Evolutionary conservation across 192 early-diverging fungal species (phyloP), one percentile per base, ranked within the genome.

Genomic region (Glomus cerebriforme): DNA sequence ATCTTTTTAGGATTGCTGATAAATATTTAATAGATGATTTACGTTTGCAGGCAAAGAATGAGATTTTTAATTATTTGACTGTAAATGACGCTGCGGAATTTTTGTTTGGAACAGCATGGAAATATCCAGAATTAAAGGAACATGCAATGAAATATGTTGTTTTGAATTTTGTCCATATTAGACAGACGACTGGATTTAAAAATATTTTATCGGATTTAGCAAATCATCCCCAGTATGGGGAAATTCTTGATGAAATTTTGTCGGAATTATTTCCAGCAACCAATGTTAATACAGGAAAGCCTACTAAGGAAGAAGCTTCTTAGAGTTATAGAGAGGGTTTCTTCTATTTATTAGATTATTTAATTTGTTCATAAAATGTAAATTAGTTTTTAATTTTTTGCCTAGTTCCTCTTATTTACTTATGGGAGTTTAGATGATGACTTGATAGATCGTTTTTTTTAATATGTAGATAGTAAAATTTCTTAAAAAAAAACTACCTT

Each of bases 21-120:
- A 75, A 75, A 60, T 75, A 75, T 60, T 62, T 75, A 34, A 75
- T 75, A 31, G 73, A 75, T 34, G 73, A 75, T 39, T 60, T 75
- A 60, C 37, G 73, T 54, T 15, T 59, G 7, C 54, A n/a, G 0
- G 73, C 73, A 15, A 75, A 75, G 24, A 19, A 24, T 19, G 58
- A 62, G 35, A 75, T 75, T n/a, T 75, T 75, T 35, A 62, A 75
- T 19, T 27, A 75, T 62, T 62, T 49, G 15, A 75, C 29, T 24
- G 59, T 75, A 26, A 59, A 75, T 62, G 59, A 75, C 24, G 73
- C 73, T 17, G 73, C 73, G 7, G 73, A 75, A 75, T 62, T 62
- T 60, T 26, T 75, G 29, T 75, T 75, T 35, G 73, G 73, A 19
- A 75, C 73, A 3, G 73, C 54, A 22, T 75, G 73, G 73, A 59